Conservation (phyloP, 495 filamentous ascomycete species). For the Emericellopsis terricola region DNA sequence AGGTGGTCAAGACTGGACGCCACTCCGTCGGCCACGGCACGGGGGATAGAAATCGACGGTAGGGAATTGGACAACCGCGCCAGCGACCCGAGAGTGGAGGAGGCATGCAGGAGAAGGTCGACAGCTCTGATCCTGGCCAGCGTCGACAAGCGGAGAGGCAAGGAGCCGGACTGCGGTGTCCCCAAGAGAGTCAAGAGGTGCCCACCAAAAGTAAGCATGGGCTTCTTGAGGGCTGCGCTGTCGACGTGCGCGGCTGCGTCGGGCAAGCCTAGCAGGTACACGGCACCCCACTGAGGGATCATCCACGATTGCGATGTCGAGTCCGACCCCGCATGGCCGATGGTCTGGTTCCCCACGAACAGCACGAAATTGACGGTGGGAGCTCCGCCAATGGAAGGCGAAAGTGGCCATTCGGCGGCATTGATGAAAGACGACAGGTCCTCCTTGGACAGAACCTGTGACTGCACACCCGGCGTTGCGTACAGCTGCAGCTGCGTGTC, state of each 20-base stretch:
- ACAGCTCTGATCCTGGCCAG: constrained; percentile 69
- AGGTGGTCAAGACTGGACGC: constrained; percentile 62
- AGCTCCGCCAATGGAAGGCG: constrained; percentile 79
- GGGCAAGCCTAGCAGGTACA: constrained; percentile 57
- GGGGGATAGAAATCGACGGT: constrained; percentile 78
- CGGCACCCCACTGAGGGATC: constrained; percentile 92
- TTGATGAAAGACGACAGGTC: constrained; percentile 92
- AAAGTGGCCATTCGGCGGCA: constrained; percentile 91
- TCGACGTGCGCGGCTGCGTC: constrained; percentile 18
- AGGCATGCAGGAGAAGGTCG: constrained; percentile 75
- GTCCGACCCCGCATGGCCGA: constrained; percentile 31
- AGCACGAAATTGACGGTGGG: constrained; percentile 93
- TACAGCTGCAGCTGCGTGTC: constrained; percentile 94
- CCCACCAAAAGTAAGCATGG: constrained; percentile 76
- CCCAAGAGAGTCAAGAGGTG: constrained; percentile 84
- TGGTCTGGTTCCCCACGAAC: constrained; percentile 47
- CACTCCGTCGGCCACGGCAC: constrained; percentile 70
- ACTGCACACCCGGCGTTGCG: constrained; percentile 56
- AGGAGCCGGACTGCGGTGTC: constrained; percentile 57
- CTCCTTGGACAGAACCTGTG: constrained; percentile 56
- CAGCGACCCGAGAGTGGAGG: constrained; percentile 83
- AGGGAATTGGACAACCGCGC: constrained; percentile 72
- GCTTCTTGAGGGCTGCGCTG: constrained; percentile 45
- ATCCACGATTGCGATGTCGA: constrained; percentile 78
- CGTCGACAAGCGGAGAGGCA: constrained; percentile 73